Evolutionary conservation across 306 rosid species (phyloP).

Genomic region (Vigna hirtella): DNA sequence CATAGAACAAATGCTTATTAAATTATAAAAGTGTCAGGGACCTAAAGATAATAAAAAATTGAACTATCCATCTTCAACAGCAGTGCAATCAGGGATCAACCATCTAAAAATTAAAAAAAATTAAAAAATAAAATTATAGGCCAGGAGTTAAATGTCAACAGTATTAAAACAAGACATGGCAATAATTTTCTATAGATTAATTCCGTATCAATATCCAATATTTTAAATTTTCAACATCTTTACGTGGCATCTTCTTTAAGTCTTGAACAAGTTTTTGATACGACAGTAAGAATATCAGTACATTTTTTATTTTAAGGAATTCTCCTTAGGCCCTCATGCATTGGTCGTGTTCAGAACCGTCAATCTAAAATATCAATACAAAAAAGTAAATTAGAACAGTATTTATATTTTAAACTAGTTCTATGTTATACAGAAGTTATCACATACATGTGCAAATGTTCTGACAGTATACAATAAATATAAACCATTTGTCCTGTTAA

Average conservation of each 20-base stretch:
- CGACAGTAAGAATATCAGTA: neutral
- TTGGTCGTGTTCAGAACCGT: conserved; percentile 6
- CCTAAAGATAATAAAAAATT: conserved; percentile 32
- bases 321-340: conserved; percentile 6
- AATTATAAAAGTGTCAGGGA: conserved; percentile 13
- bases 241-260: neutral
- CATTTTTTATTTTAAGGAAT: conserved; percentile 2
- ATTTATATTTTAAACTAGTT: conserved; percentile 4
- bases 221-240: conserved; percentile 21
- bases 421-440: neutral
- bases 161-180: neutral
- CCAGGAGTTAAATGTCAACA: conserved; percentile 9
- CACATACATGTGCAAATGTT: conserved; percentile 30
- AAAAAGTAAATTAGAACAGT: neutral
- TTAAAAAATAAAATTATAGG: neutral
- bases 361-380: neutral
- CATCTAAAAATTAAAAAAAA: neutral
- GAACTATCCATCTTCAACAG: conserved; percentile 34
- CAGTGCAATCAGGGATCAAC: conserved; percentile 34
- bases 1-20: conserved; percentile 37
- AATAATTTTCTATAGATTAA: conserved; percentile 23
- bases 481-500: neutral
- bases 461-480: conserved; percentile 11
- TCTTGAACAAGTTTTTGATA: neutral
- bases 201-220: neutral